Percentiles rank a stretch among this genome's conserved stretches.
These are phyloP conservation scores for Rhynchosporium agropyri DNA, from an alignment of 2,329 filamentous ascomycete species.

Conservation along the genomic window DNA sequence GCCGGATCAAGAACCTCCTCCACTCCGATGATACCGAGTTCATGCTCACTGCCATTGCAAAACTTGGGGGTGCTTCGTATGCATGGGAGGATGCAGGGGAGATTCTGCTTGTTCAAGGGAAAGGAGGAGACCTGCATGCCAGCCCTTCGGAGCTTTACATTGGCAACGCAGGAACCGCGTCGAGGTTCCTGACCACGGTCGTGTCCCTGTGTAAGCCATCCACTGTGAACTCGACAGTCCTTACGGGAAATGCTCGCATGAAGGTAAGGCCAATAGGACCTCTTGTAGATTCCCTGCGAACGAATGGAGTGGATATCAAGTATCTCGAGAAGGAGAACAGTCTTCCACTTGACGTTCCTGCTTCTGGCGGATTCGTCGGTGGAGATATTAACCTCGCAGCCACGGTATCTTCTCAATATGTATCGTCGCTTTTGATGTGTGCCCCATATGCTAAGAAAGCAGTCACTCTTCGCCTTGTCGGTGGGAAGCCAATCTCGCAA, in stretches of 20 bases:
- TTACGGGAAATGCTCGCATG: conserved; percentile 96
- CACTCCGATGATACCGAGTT: conserved; percentile 97
- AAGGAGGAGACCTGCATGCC: conserved; percentile 81
- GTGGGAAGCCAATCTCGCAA: conserved; percentile 97
- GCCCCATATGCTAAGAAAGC: conserved; percentile 95
- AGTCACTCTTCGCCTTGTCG: conserved; percentile 85
- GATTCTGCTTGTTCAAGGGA: conserved; percentile 84
- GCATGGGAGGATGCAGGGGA: conserved; percentile 95
- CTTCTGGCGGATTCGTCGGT: conserved; percentile 80
- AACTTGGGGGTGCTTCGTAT: conserved; percentile 84
- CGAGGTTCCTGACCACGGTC: conserved; percentile 91
- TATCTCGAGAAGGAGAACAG: conserved; percentile 85
- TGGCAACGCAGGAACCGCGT: conserved; percentile 94
- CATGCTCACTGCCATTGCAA: conserved; percentile 90
- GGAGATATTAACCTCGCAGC: conserved; percentile 90
- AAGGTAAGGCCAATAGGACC: conserved; percentile 93
- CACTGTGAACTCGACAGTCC: conserved; percentile 67
- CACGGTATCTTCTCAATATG: conserved; percentile 98
- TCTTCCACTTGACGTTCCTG: conserved; percentile 79
- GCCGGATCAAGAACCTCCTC: conserved; percentile 86
- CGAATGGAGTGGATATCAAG: conserved; percentile 84
- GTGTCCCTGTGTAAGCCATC: conserved; percentile 77
- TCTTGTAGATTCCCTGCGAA: conserved; percentile 83
- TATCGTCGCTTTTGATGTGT: conserved; percentile 95
- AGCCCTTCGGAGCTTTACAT: conserved; percentile 81